These are phyloP conservation scores for Colletotrichum camelliae DNA, from an alignment of 2,329 filamentous ascomycete genomes.

Conservation along the genomic window DNA sequence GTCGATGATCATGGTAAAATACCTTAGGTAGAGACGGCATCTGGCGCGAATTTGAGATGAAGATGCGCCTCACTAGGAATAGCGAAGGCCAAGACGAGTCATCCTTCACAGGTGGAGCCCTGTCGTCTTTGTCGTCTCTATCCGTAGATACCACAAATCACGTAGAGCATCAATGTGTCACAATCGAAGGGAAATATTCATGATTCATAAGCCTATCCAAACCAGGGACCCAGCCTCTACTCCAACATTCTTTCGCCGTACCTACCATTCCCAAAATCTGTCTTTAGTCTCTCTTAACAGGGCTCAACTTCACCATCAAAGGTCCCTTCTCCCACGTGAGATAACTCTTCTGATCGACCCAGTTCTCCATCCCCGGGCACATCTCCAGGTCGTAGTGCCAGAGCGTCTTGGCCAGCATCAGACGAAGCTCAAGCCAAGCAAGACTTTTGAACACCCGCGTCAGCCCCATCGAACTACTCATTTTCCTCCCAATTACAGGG, in stretches of 20 bases:
- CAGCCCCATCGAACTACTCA: not conserved
- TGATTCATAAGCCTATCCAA: not conserved
- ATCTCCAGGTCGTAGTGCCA: conserved; percentile 55
- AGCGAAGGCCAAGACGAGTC: not conserved
- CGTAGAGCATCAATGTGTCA: not conserved
- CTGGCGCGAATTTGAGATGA: too few species aligned
- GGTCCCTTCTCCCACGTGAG: conserved; percentile 38
- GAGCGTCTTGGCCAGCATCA: conserved; percentile 51
- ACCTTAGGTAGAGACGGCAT: not conserved
- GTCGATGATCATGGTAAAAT: not conserved
- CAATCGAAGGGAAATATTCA: not conserved
- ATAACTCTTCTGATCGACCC: conserved; percentile 45
- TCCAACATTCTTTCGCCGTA: not conserved
- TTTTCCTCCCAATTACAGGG: not conserved
- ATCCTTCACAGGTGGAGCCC: not conserved
- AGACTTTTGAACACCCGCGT: conserved; percentile 35
- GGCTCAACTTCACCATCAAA: conserved; percentile 7
- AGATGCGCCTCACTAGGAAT: too few species aligned
- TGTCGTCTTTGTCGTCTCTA: not conserved
- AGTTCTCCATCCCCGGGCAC: conserved; percentile 35
- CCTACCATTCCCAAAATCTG: not conserved
- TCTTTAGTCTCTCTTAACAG: not conserved
- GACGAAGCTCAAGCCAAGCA: conserved; percentile 55
- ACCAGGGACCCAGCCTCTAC: not conserved
- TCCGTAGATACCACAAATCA: not conserved